Base-by-base conservation (phyloP, 495 filamentous ascomycete species). In the Aspergillus homomorphus region DNA sequence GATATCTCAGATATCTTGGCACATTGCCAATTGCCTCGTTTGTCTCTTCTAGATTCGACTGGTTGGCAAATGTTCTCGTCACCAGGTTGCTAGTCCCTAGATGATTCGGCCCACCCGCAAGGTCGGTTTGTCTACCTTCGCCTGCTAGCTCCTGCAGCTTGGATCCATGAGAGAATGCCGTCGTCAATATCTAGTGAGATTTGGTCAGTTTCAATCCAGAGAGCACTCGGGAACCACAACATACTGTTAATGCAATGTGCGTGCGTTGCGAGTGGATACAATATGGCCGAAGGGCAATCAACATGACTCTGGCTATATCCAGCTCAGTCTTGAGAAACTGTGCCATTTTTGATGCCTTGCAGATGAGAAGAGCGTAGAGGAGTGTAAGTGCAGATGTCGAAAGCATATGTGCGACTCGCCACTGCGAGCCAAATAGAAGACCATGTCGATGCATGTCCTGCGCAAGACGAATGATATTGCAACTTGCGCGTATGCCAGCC, bases 381-480 rank as follows among this genome's bases (percentile, higher is more conserved):
- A 61, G 18, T 0, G 59, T 46, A 19, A 61, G 16, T 8, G 48
- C 24, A 15, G 59, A 28, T 1, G 59, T 51, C 7, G 44, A 28
- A 6, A 61, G 23, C 42, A 61, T 48, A 38, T 61, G 45, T 5
- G 50, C 22, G 2, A 56, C 46, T 19, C 50, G 44, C 59, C 59
- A 61, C 10, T 61, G 53, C 4, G 54, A 19, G 1, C 59, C 59
- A n/a, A 12, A 56, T 3, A 61, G 42, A n/a, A 61, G 59, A 4
- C 53, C 59, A 45, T 51, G 22, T 2, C 49, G 53, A 8, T 61
- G 21, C 59, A 61, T 61, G 26, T 61, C 59, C 49, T 61, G 46
- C 14, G 42, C 53, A 12, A 61, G 48, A 8, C 45, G 54, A 19
- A 61, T 61, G 18, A 61, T 44, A 15, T 46, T 61, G 14, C 53